These are phyloP conservation scores for Acanthamoeba lenticulata DNA, from an alignment of 208 protist genomes.

Conservation along the genomic window DNA sequence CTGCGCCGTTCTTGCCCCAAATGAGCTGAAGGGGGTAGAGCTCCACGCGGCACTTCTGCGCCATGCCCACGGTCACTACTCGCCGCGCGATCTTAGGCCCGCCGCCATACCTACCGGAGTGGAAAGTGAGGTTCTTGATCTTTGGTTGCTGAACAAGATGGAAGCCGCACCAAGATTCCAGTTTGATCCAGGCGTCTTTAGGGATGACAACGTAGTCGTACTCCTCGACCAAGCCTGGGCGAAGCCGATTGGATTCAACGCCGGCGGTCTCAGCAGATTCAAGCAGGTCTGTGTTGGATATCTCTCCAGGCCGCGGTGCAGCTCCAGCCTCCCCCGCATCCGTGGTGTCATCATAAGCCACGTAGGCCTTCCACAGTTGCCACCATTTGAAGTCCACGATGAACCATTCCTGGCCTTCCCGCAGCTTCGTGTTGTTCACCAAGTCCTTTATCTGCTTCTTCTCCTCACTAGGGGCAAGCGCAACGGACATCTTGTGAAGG, in stretches of 20 bases:
- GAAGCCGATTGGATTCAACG: not conserved
- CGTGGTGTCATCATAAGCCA: not conserved
- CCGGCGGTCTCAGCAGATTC: not conserved
- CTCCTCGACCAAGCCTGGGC: not conserved
- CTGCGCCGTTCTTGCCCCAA: not conserved
- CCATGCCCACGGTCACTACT: constrained; percentile 4
- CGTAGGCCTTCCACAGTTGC: constrained; percentile 48
- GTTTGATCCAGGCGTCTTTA: not conserved
- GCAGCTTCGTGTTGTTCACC: not conserved
- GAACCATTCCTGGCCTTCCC: constrained; percentile 2
- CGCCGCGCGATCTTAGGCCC: not conserved
- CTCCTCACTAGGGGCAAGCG: not conserved
- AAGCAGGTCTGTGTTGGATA: constrained; percentile 56
- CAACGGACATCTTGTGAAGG: too few relatives aligned
- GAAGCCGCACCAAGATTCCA: constrained; percentile 26
- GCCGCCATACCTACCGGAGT: not conserved
- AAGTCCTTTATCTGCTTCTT: constrained; percentile 23
- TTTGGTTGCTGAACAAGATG: not conserved
- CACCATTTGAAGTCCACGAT: constrained; percentile 35
- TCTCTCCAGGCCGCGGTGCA: not conserved
- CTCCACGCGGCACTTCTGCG: not conserved
- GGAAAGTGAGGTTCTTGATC: not conserved
- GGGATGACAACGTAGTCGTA: constrained; percentile 38
- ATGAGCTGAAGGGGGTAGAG: not conserved
- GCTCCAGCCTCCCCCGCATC: not conserved